Evolutionary conservation across 2,329 filamentous ascomycete genomes (phyloP).

Genomic region (Lithohypha guttulata): DNA sequence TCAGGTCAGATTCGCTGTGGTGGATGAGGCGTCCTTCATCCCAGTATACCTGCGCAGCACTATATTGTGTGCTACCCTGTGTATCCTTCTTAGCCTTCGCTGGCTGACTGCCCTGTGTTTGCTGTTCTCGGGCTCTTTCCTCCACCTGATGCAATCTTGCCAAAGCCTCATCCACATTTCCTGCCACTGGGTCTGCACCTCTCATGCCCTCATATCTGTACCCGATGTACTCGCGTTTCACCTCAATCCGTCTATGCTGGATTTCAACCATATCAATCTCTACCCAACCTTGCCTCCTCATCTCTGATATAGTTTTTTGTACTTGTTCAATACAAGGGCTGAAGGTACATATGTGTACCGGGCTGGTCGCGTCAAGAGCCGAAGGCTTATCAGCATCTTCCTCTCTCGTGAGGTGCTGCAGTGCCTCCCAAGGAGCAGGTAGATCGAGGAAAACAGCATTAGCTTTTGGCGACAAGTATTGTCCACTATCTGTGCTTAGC

Average conservation of each 20-base stretch:
- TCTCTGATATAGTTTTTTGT: constrained; percentile 66
- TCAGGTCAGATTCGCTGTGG: constrained; percentile 74
- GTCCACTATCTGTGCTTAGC: constrained; percentile 21
- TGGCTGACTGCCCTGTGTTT: constrained; percentile 30
- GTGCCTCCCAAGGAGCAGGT: constrained; percentile 40
- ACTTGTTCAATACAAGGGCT: constrained; percentile 97
- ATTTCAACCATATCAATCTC: constrained; percentile 93
- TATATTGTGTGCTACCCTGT: constrained; percentile 13
- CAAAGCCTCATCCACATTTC: constrained; percentile 70
- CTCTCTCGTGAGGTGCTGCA: constrained; percentile 36
- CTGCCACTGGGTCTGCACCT: constrained; percentile 58
- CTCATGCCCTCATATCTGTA: constrained; percentile 55
- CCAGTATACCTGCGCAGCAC: constrained; percentile 46
- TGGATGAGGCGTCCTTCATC: constrained; percentile 69
- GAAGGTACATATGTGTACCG: constrained; percentile 81
- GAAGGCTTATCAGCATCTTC: constrained; percentile 28
- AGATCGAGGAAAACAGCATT: constrained; percentile 41
- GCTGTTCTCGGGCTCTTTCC: constrained; percentile 54
- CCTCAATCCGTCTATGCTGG: constrained; percentile 64
- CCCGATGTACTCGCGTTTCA: constrained; percentile 70
- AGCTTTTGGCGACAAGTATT: constrained; percentile 32
- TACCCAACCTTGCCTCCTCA: constrained; percentile 76
- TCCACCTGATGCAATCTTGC: constrained; percentile 63
- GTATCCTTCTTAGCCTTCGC: constrained; percentile 14
- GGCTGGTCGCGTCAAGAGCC: constrained; percentile 58